These are phyloP conservation scores for Aspergillus flavus DNA, from an alignment of 2,329 filamentous ascomycete species.

Conservation along the genomic window DNA sequence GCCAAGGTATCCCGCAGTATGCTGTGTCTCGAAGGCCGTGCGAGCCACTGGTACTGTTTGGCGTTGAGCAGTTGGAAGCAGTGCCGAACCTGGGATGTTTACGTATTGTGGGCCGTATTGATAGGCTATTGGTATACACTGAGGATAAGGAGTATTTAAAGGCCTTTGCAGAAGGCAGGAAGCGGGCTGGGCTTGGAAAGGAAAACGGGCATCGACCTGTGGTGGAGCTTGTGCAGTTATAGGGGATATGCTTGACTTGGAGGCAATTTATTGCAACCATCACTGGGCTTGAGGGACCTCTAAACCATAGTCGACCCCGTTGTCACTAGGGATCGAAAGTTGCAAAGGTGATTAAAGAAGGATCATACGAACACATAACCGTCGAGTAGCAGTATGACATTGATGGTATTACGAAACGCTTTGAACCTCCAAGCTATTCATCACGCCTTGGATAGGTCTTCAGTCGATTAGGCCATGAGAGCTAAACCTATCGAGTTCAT, in stretches of 20 bases:
- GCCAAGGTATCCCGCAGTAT: background rate
- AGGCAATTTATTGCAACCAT: too few relatives aligned
- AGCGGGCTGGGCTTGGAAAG: background rate
- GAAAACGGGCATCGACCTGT: background rate
- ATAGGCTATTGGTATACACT: background rate
- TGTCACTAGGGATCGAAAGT: too few relatives aligned
- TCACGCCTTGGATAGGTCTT: too few relatives aligned
- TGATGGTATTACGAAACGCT: fast-evolving
- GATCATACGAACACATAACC: too few relatives aligned
- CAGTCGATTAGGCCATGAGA: too few relatives aligned
- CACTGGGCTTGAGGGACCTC: too few relatives aligned
- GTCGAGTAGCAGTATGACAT: too few relatives aligned
- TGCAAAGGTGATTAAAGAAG: too few relatives aligned
- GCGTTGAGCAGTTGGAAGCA: background rate
- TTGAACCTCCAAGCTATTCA: too few relatives aligned
- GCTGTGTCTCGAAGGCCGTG: background rate
- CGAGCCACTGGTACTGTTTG: background rate
- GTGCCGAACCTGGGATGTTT: background rate
- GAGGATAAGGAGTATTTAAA: background rate
- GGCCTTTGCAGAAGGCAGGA: background rate
- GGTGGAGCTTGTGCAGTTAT: background rate
- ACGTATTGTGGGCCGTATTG: background rate
- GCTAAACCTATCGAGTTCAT: too few relatives aligned
- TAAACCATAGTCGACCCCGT: too few relatives aligned
- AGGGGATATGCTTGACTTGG: background rate